Conservation (phyloP, 352 stramenopile genomes). For the Globisporangium nodosum region DNA sequence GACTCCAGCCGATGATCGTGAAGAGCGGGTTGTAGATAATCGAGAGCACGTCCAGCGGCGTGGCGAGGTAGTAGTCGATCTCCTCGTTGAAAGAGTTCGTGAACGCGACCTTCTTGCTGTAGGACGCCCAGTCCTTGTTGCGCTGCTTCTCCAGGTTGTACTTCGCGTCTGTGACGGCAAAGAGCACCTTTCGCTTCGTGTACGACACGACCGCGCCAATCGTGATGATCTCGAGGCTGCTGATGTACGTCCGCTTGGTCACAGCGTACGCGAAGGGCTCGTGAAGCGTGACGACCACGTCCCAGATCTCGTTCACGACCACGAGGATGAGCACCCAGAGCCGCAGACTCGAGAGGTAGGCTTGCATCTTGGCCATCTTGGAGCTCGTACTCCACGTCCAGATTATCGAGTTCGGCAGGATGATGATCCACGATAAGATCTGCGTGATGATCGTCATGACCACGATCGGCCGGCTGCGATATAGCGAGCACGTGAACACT, state of each 20-base stretch:
- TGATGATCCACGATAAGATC: conserved; percentile 44
- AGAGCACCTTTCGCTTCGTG: conserved; percentile 11
- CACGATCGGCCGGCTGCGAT: conserved; percentile 33
- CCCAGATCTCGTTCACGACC: conserved; percentile 23
- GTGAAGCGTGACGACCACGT: conserved; percentile 21
- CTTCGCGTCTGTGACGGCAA: conserved; percentile 21
- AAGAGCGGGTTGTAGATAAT: conserved; percentile 31
- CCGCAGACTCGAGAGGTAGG: conserved; percentile 28
- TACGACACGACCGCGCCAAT: conserved; percentile 14
- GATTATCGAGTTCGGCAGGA: conserved; percentile 40
- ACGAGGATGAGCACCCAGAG: conserved; percentile 32
- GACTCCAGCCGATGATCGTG: conserved; percentile 18
- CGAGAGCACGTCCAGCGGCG: conserved; percentile 15
- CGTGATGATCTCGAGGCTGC: conserved; percentile 29
- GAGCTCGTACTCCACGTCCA: conserved; percentile 37
- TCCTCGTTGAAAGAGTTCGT: conserved; percentile 35
- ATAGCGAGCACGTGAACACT: conserved; percentile 47
- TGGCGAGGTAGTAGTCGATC: conserved; percentile 18
- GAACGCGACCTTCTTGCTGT: conserved; percentile 18
- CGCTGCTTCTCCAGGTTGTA: conserved; percentile 28
- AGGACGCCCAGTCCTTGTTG: conserved; percentile 21
- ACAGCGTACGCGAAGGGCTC: conserved; percentile 31
- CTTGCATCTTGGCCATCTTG: conserved; percentile 23
- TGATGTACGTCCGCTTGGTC: conserved; percentile 26
- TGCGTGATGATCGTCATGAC: conserved; percentile 35